phyloP scores from a whole-genome alignment of 2,329 filamentous ascomycete species.

The Diplodia scrobiculata region DNA sequence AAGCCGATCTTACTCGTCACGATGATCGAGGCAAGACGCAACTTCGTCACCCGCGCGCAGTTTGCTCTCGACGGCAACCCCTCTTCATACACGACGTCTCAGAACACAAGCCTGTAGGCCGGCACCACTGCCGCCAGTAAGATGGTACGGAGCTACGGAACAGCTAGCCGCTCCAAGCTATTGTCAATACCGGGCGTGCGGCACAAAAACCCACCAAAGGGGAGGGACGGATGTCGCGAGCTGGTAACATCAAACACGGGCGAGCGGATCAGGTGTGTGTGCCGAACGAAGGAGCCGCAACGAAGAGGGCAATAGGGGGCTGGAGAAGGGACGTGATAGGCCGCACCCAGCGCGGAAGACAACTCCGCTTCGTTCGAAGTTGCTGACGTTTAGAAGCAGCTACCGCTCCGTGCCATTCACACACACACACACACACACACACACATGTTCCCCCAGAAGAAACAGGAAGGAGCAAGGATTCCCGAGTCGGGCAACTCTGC shows the following conservation, averaged over 20 bases:
- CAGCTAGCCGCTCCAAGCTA: background rate
- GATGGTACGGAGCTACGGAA: background rate
- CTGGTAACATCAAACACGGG: background rate
- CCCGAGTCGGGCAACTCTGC: too few species aligned
- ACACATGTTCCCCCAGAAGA: too few species aligned
- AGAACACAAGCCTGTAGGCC: background rate
- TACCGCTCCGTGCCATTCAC: background rate
- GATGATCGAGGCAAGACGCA: background rate
- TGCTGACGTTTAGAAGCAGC: background rate
- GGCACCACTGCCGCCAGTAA: background rate
- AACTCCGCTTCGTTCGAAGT: background rate
- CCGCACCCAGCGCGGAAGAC: background rate
- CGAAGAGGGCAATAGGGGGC: background rate
- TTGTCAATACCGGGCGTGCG: background rate
- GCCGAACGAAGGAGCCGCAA: background rate
- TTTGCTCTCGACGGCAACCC: too few species aligned
- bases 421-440: too few species aligned
- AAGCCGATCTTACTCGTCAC: background rate
- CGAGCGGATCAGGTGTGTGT: background rate
- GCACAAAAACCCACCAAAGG: background rate
- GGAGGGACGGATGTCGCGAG: background rate
- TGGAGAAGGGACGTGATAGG: background rate
- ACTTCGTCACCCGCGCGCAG: background rate
- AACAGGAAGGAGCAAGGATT: too few species aligned
- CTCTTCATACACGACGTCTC: background rate